phyloP scores from a whole-genome alignment of 495 filamentous ascomycete species.

The Oidiodendron maius region DNA sequence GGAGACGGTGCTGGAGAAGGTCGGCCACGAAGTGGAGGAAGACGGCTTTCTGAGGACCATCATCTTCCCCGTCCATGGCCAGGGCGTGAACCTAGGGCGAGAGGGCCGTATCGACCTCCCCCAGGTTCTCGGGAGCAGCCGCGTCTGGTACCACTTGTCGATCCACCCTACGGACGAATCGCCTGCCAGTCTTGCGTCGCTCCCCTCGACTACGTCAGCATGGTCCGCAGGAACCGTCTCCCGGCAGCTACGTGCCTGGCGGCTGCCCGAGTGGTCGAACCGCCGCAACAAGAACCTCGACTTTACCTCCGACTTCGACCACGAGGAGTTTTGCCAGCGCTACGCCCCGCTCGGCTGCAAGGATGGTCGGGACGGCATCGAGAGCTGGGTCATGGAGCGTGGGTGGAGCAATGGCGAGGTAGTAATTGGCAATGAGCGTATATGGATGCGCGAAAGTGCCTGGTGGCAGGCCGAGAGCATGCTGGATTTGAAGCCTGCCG shows the following conservation, averaged over 20 bases:
- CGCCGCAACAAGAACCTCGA: conserved; percentile 87
- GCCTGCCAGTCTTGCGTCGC: conserved; percentile 58
- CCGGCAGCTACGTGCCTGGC: conserved; percentile 85
- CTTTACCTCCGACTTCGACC: conserved; percentile 93
- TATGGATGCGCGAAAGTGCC: conserved; percentile 89
- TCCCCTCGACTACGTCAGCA: conserved; percentile 55
- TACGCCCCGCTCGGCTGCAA: conserved; percentile 81
- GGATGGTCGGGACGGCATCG: conserved; percentile 87
- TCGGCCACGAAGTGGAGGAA: conserved; percentile 70
- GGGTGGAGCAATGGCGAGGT: conserved; percentile 99
- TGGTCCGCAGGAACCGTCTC: conserved; percentile 94
- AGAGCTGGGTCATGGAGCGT: conserved; percentile 90
- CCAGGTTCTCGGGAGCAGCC: conserved; percentile 63
- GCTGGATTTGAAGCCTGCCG: conserved; percentile 77
- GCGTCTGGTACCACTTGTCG: conserved; percentile 92
- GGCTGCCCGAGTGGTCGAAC: conserved; percentile 94
- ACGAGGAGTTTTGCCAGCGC: conserved; percentile 81
- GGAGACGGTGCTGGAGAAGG: conserved; percentile 79
- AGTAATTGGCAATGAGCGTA: conserved; percentile 77
- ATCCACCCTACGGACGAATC: conserved; percentile 88
- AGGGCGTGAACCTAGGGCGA: conserved; percentile 69
- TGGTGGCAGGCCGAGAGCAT: conserved; percentile 99
- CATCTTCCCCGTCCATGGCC: conserved; percentile 71
- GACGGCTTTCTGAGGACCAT: conserved; percentile 79
- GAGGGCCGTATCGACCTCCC: conserved; percentile 71